Evolutionary conservation across 768 basidiomycete species (phyloP), one percentile per base, ranked within the genome.

Genomic region (Crassisporium funariophilum): DNA sequence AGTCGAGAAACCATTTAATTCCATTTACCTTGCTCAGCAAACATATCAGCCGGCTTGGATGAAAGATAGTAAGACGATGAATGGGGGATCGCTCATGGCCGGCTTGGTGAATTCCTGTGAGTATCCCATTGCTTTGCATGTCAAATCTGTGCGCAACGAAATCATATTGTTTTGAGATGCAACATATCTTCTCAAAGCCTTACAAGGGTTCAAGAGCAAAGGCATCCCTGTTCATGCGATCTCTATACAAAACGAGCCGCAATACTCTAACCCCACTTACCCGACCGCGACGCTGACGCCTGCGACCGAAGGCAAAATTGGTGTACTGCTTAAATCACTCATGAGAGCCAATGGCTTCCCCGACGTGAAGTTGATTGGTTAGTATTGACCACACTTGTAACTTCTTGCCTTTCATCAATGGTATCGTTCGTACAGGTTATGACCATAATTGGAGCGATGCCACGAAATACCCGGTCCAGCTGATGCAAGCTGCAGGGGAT

Each of bases 381-480:
- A 66, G n/a, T n/a, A n/a, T n/a, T n/a, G n/a, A n/a, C n/a, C n/a
- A n/a, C n/a, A n/a, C n/a, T n/a, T n/a, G 58, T 46, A 33, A 13
- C 29, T 47, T 22, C 17, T 16, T 36, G 20, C 16, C 17, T n/a
- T 24, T 22, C 5, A 21, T 23, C 34, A n/a, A 22, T 15, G 21
- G 35, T 29, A 20, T 13, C 15, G 38, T 34, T 16, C 21, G 27
- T 12, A 12, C 34, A 64, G 58, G 69, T 20, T 71, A 54, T 42
- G 80, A 86, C 38, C 84, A 87, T 57, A 88, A 88, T 58, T 89
- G 87, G 87, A 67, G 69, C 40, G 73, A 77, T 52, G 81, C 82
- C 11, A 76, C 68, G 4, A 63, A 67, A 7, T 86, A 88, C 53
- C 81, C 86, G 1, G 70, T 83, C 4, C 77, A 65, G 58, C 75